Evolutionary conservation across 208 protist species (phyloP), one percentile per base, ranked within the genome.

Genomic region (Trypanosoma congolense): DNA sequence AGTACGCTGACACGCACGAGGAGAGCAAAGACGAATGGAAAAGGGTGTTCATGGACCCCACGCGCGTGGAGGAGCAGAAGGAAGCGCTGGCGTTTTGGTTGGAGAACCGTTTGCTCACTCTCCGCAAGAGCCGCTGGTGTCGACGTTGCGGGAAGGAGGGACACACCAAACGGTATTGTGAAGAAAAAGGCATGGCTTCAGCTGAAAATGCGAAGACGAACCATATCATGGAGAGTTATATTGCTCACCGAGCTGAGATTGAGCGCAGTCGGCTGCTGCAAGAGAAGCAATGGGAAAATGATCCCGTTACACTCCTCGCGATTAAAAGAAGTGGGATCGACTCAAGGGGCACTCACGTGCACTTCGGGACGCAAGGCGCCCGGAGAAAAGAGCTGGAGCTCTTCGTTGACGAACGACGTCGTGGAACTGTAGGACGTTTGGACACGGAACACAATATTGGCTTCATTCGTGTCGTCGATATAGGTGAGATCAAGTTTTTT

Each of bases 401-500:
- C n/a, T 89, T 90, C 58, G 43, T 78, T 0, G 83, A 95, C 6
- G 81, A 95, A 50, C 76, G 87, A 12, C 81, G 81, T 4, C 77
- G 75, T 4, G 87, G 87, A 9, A 43, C 71, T 1, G 75, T 95
- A 24, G 71, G 66, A 31, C 74, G 82, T 24, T 65, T 95, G n/a
- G 87, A 95, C 44, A 55, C 60, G 21, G 42, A 67, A 9, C 75
- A 82, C 49, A 73, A 73, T 59, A 86, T 91, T 48, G 87, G 87
- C 43, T 92, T 90, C 41, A 60, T 92, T 21, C 75, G 74, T 0
- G 77, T 89, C 19, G 16, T 73, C 0, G 83, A 77, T 4, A 52
- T 80, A 28, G 81, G 87, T 5, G 87, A 95, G 18, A 49, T 92
- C 0, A 86, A 87, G 60, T 95, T 92, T 51, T 92, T 92, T 51